Percentiles rank a stretch among this genome's conserved stretches.
Evolutionary conservation across 192 early-diverging fungal genomes (phyloP).

Genomic region (Coemansia sp.): DNA sequence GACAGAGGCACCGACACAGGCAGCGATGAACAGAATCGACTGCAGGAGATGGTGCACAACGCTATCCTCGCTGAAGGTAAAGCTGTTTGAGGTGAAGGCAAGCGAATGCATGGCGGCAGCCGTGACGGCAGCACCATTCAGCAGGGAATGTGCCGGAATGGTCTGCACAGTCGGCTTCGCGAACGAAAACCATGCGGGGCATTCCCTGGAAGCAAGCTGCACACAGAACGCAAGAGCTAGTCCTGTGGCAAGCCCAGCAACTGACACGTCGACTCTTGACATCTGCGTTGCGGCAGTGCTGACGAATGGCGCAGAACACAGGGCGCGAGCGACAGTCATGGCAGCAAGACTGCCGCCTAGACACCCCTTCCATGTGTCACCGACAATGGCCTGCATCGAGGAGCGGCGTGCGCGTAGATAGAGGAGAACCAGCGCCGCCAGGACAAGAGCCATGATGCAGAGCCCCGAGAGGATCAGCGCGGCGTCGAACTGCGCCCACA

Average conservation of each 20-base stretch:
- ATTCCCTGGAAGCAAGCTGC: not conserved
- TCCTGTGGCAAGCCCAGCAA: constrained; percentile 23
- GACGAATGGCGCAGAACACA: constrained; percentile 6
- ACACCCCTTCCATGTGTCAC: not conserved
- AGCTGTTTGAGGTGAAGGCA: constrained; percentile 85
- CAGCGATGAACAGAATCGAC: constrained; percentile 53
- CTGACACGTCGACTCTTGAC: constrained; percentile 17
- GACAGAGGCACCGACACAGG: not conserved
- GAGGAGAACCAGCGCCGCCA: constrained; percentile 9
- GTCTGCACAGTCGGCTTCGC: constrained; percentile 1
- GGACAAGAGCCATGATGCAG: constrained; percentile 44
- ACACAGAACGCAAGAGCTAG: constrained; percentile 18
- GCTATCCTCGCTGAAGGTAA: constrained; percentile 84
- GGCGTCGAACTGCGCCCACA: constrained; percentile 93
- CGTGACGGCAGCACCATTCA: constrained; percentile 37
- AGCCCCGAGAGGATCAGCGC: constrained; percentile 75
- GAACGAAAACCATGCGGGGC: not conserved
- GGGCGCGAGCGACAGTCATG: constrained; percentile 12
- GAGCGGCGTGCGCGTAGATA: constrained; percentile 8
- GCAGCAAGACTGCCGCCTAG: constrained; percentile 12
- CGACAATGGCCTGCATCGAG: constrained; percentile 14
- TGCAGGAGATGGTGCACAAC: constrained; percentile 67
- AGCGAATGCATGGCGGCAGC: constrained; percentile 56
- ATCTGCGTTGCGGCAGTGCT: constrained; percentile 11
- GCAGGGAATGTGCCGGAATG: constrained; percentile 16